phyloP scores from a whole-genome alignment of 257 asterid species.

The Capsicum chinense region DNA sequence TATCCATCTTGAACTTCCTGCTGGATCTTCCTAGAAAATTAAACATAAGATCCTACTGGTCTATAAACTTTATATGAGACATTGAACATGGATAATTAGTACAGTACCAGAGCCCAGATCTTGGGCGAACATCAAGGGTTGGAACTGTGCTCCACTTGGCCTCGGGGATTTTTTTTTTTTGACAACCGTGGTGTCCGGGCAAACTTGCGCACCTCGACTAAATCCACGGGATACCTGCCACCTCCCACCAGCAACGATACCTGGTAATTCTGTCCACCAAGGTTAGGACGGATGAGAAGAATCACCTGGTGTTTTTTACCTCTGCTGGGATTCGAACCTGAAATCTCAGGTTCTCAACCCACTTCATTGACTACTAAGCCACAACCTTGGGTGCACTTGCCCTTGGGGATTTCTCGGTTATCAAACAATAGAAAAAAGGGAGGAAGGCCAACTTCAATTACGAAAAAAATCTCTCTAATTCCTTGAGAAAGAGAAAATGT shows the following conservation, averaged over 20 bases:
- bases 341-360: no score
- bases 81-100: neutral
- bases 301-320: no score
- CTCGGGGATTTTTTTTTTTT: neutral
- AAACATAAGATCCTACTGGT: neutral
- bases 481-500: conserved; percentile 3
- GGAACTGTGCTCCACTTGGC: neutral
- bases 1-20: neutral
- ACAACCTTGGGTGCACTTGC: no score
- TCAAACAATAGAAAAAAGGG: neutral
- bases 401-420: neutral
- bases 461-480: neutral
- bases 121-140: neutral
- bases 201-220: no score
- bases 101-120: neutral
- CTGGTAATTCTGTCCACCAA: no score
- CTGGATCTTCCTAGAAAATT: conserved; percentile 23
- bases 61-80: neutral
- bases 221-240: no score
- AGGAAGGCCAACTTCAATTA: neutral
- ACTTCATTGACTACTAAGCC: no score
- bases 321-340: no score
- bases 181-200: no score
- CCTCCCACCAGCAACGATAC: no score
- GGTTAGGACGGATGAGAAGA: no score